Base-by-base conservation (phyloP, 768 basidiomycete genomes). In the Naematelia encephala region DNA sequence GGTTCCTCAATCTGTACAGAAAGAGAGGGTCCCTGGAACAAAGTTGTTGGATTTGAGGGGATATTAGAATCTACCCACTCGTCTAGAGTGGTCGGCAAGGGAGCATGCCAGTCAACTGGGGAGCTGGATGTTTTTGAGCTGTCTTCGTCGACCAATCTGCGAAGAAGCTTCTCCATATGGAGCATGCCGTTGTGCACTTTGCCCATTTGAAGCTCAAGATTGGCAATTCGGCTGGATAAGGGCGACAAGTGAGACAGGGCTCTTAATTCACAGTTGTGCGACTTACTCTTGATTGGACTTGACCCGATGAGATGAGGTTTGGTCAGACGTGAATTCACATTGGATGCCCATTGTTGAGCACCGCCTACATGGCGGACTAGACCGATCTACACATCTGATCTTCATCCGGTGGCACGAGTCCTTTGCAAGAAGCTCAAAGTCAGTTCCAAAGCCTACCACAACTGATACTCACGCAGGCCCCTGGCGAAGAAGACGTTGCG, bases 201-300 rank as follows among this genome's bases (percentile, higher is more conserved):
- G 5, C 10, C 21, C 48, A 50, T 50, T 50, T 50, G 48, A 14
- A 11, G 27, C 22, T 50, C 48, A 12, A 50, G 48, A 23, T 26
- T 22, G 5, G 48, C 25, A 14, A 50, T 27, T 50, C 48, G 48
- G 22, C 48, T 50, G 16, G 34, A 39, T 8, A 39, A 39, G 5
- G 22, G 22, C 11, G 48, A 23, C 19, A 50, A n/a, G n/a, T 19
- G 5, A 22, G 4, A 21, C 14, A 50, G 21, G 12, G 48, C 14
- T 47, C 22, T 4, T 5, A 14, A 5, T 25, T 26, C 22, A 27
- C 19, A 5, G 8, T 22, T 22, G 48, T 25, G 21, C 22, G 22
- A 50, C 48, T 27, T 23, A 50, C 48, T 50, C 48, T 27, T 50
- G 48, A 27, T 50, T 50, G 12, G 48, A 50, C 48, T 50, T 50